phyloP scores from a whole-genome alignment of 192 early-diverging fungal genomes.

The Backusella luteola region DNA sequence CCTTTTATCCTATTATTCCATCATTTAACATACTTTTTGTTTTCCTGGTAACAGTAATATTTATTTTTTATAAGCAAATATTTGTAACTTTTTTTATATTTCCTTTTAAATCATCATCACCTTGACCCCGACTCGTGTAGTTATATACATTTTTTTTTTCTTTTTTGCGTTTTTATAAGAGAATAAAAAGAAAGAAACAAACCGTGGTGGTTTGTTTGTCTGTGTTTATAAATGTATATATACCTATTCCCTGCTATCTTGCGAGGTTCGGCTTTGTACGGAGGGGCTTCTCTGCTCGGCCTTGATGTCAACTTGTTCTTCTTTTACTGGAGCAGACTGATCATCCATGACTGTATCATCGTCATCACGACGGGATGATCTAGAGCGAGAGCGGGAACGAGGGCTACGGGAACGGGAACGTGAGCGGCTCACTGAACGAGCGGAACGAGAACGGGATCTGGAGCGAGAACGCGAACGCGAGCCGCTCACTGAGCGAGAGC shows the following conservation, averaged over 20 bases:
- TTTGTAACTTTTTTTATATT: background rate
- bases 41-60: background rate
- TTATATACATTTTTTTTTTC: background rate
- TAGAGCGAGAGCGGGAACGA: slow-evolving; percentile 41
- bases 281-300: background rate
- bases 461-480: slow-evolving; percentile 43
- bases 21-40: background rate
- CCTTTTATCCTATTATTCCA: background rate
- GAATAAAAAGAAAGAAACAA: background rate
- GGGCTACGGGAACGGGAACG: slow-evolving; percentile 50
- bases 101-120: too few species aligned
- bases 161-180: background rate
- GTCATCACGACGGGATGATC: slow-evolving; percentile 31
- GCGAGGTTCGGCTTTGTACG: background rate
- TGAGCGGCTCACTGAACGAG: slow-evolving; percentile 32
- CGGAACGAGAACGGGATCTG: slow-evolving; percentile 17
- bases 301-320: background rate
- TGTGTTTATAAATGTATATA: background rate
- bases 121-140: too few species aligned
- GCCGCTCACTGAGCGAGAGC: slow-evolving; percentile 25
- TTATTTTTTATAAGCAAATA: background rate
- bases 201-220: background rate
- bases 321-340: background rate
- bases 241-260: background rate
- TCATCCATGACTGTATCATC: slow-evolving; percentile 3